These are phyloP conservation scores for Xerocomellus chrysenteron DNA, from an alignment of 768 basidiomycete genomes.

Conservation along the genomic window DNA sequence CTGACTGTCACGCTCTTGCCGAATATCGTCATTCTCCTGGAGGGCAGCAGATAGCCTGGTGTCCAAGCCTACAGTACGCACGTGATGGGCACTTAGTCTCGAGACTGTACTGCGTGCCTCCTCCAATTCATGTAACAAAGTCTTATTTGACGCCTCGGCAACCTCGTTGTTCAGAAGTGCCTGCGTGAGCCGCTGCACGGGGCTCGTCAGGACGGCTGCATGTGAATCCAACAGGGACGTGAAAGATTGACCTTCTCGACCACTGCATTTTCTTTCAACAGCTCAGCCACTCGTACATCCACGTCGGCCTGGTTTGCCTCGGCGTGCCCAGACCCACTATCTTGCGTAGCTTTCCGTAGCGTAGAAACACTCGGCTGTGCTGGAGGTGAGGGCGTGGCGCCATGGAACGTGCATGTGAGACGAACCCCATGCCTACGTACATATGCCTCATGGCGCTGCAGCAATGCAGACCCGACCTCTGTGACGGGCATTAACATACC, in stretches of 20 bases:
- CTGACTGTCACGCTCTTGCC: conserved; percentile 77
- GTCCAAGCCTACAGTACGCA: conserved; percentile 71
- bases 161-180: conserved; percentile 81
- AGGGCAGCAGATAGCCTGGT: conserved; percentile 59
- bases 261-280: conserved; percentile 56
- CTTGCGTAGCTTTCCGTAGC: conserved; percentile 14
- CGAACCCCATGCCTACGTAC: conserved; percentile 68
- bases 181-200: conserved; percentile 66
- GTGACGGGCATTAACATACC: conserved; percentile 6
- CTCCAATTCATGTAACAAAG: conserved; percentile 69
- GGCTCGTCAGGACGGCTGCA: conserved; percentile 4
- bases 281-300: conserved; percentile 34
- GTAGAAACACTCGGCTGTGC: conserved; percentile 18
- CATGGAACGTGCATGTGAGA: conserved; percentile 13
- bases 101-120: conserved; percentile 65
- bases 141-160: conserved; percentile 75
- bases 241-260: conserved; percentile 43
- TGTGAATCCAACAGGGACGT: background rate
- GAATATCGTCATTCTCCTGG: conserved; percentile 80
- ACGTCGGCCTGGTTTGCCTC: conserved; percentile 23
- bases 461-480: conserved; percentile 90
- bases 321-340: conserved; percentile 6
- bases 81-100: conserved; percentile 67
- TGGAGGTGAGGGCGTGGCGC: conserved; percentile 9
- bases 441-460: conserved; percentile 85